Percentiles rank a stretch among this genome's conserved stretches.
Conservation (phyloP, 257 asterid species). For the Anisodus tanguticus region DNA sequence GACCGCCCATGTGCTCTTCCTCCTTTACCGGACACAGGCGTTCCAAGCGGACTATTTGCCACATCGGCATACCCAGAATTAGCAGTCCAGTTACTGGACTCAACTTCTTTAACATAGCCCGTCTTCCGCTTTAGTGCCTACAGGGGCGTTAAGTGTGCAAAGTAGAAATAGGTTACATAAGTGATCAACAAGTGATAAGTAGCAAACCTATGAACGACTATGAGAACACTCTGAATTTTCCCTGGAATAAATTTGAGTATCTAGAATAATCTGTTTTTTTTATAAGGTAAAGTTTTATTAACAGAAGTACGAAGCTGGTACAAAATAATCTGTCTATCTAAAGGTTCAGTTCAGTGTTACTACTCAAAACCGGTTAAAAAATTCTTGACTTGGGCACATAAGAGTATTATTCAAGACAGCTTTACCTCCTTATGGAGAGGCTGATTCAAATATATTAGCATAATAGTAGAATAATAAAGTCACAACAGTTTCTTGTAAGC, state of each 20-base stretch:
- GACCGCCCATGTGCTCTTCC: slow-evolving; percentile 65
- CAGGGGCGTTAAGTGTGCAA: slow-evolving; percentile 32
- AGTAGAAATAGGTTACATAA: slow-evolving; percentile 33
- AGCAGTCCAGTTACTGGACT: slow-evolving; percentile 55
- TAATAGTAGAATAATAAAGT: too few relatives aligned
- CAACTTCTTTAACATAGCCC: slow-evolving; percentile 48
- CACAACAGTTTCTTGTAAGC: too few relatives aligned
- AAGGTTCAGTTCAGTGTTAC: background rate
- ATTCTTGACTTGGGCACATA: background rate
- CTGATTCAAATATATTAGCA: too few relatives aligned
- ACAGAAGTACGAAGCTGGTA: too few relatives aligned
- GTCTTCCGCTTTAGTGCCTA: slow-evolving; percentile 78
- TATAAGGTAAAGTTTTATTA: too few relatives aligned
- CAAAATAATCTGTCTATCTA: too few relatives aligned
- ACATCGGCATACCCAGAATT: slow-evolving; percentile 54
- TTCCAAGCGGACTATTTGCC: slow-evolving; percentile 58
- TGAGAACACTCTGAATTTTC: background rate
- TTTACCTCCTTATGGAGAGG: too few relatives aligned
- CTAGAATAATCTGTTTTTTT: background rate
- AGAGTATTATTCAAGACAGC: background rate
- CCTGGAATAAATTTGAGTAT: background rate
- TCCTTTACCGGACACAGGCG: slow-evolving; percentile 80
- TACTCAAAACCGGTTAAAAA: background rate
- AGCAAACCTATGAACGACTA: background rate
- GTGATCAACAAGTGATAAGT: background rate